Percentiles rank a stretch among this genome's conserved stretches.
phyloP scores from a whole-genome alignment of 345 rosid species.

The Euphorbia pulcherrima region DNA sequence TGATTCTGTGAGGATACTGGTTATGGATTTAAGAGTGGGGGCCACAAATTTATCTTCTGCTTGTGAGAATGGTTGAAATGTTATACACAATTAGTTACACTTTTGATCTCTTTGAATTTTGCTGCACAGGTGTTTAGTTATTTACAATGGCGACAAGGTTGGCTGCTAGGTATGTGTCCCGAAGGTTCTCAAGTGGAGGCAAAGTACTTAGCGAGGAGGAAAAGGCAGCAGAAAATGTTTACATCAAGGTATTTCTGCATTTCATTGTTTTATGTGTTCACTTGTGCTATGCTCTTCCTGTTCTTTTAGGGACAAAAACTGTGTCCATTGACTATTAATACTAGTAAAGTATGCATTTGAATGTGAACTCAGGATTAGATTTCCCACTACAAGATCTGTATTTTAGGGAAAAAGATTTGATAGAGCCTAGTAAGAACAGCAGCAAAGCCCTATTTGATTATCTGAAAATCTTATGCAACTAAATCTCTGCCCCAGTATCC shows the following conservation, averaged over 20 bases:
- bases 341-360: neutral
- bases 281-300: neutral
- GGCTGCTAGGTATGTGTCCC: conserved; percentile 44
- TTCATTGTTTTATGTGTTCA: conserved; percentile 6
- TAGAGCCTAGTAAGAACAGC: too few species aligned
- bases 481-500: neutral
- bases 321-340: neutral
- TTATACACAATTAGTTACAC: neutral
- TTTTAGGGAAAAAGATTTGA: neutral
- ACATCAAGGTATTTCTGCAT: conserved; percentile 58
- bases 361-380: neutral
- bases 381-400: neutral
- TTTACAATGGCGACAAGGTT: conserved; percentile 56
- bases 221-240: conserved; percentile 87
- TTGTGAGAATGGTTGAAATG: neutral
- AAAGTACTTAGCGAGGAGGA: conserved; percentile 83
- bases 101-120: neutral
- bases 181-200: conserved; percentile 76
- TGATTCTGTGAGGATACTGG: neutral
- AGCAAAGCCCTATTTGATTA: neutral
- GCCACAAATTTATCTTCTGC: neutral
- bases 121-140: neutral
- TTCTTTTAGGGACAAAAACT: neutral
- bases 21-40: neutral
- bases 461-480: neutral